Conservation (phyloP, 2,329 filamentous ascomycete genomes). For the Leptographium lundbergii region DNA sequence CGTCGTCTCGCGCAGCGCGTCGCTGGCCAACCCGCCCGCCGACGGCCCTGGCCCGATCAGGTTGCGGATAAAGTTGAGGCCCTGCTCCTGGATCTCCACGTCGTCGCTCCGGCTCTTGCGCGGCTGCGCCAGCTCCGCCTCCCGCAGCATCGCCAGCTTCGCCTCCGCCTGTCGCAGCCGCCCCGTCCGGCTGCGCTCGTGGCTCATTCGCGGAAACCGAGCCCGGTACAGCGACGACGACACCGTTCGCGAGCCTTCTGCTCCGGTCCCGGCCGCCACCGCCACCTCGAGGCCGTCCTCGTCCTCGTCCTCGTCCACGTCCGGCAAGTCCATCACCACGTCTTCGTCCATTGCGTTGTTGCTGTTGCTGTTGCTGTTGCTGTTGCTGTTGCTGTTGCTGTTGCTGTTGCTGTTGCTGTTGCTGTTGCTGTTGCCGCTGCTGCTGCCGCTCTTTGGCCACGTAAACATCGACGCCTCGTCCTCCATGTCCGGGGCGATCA, state of each 20-base stretch:
- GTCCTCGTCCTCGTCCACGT: not conserved
- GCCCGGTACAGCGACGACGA: slow-evolving; percentile 11
- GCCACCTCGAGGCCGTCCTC: not conserved
- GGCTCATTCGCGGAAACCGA: slow-evolving; percentile 8
- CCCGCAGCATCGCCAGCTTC: slow-evolving; percentile 39
- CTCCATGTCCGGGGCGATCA: slow-evolving; percentile 55
- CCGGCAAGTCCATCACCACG: not conserved
- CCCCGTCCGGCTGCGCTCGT: slow-evolving; percentile 20
- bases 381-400: slow-evolving; percentile 10
- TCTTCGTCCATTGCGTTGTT: not conserved
- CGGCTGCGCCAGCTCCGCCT: slow-evolving; percentile 54
- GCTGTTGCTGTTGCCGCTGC: slow-evolving; percentile 9
- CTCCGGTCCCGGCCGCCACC: not conserved
- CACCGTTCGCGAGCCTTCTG: not conserved
- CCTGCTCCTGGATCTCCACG: slow-evolving; percentile 79
- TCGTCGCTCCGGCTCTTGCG: slow-evolving; percentile 64
- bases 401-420: slow-evolving; percentile 16
- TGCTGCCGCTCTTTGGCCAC: slow-evolving; percentile 9
- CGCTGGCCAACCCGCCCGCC: slow-evolving; percentile 26
- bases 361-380: slow-evolving; percentile 15
- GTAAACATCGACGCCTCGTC: slow-evolving; percentile 30
- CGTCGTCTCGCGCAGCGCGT: slow-evolving; percentile 36
- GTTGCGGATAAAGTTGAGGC: slow-evolving; percentile 80
- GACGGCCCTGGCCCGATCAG: slow-evolving; percentile 42
- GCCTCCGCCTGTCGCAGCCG: slow-evolving; percentile 36